Evolutionary conservation across 257 asterid genomes (phyloP).

Genomic region (Primulina huaijiensis): DNA sequence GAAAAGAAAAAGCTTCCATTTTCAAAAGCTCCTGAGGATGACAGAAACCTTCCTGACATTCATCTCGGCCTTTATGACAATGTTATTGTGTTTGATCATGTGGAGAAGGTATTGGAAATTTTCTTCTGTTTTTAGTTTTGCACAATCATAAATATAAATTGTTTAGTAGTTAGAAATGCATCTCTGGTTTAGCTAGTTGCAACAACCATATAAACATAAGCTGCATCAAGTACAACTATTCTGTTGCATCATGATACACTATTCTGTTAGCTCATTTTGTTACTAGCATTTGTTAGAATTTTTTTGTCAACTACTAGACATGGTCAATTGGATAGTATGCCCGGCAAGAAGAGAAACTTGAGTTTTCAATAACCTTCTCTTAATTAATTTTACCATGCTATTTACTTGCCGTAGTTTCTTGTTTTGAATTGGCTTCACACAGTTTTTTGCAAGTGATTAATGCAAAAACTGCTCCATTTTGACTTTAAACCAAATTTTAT

Average conservation of each 20-base stretch:
- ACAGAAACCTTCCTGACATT: conserved; percentile 86
- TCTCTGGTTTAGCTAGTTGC: conserved; percentile 20
- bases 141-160: neutral
- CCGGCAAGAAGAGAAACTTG: conserved; percentile 4
- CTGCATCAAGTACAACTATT: conserved; percentile 22
- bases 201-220: neutral
- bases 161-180: conserved; percentile 3
- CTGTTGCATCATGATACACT: conserved; percentile 20
- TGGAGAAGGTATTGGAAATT: conserved; percentile 68
- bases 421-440: neutral
- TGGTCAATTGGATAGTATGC: conserved; percentile 16
- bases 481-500: conserved; percentile 1
- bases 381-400: conserved; percentile 9
- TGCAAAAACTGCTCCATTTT: neutral
- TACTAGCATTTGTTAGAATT: conserved; percentile 7
- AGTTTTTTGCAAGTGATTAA: conserved; percentile 2
- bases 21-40: conserved; percentile 80
- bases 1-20: conserved; percentile 93
- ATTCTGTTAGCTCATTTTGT: conserved; percentile 21
- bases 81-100: conserved; percentile 92
- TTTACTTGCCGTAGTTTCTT: conserved; percentile 5
- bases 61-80: conserved; percentile 97
- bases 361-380: conserved; percentile 12
- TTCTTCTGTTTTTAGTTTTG: conserved; percentile 9
- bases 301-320: conserved; percentile 12